These are phyloP conservation scores for Mesostigma viride DNA, from an alignment of 139 green algal genomes.

Conservation along the genomic window DNA sequence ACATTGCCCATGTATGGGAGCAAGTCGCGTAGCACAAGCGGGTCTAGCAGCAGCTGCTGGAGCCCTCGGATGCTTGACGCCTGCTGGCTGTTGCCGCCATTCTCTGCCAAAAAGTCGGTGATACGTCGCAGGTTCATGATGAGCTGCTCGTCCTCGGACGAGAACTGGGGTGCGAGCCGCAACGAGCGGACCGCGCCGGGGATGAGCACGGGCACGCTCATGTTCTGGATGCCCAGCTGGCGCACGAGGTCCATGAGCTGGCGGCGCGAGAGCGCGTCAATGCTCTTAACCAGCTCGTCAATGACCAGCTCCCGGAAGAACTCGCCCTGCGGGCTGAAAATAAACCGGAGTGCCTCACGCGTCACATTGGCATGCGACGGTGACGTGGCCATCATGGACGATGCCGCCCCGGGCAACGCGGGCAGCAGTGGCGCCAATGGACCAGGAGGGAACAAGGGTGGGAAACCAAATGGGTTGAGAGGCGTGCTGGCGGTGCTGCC, in stretches of 20 bases:
- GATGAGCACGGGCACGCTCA: slow-evolving; percentile 28
- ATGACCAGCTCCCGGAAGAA: slow-evolving; percentile 92
- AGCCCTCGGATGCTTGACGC: slow-evolving; percentile 24
- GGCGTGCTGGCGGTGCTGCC: slow-evolving; percentile 18
- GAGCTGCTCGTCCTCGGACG: slow-evolving; percentile 45
- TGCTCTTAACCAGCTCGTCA: slow-evolving; percentile 84
- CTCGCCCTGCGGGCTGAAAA: slow-evolving; percentile 61
- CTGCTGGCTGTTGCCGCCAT: slow-evolving; percentile 15
- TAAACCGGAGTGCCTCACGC: slow-evolving; percentile 48
- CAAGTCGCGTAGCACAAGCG: slow-evolving; percentile 48
- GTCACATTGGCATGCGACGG: not conserved
- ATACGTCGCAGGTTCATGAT: slow-evolving; percentile 66
- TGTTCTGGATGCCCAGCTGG: not conserved
- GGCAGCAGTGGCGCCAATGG: too few relatives aligned
- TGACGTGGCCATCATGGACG: not conserved
- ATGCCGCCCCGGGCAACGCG: too few relatives aligned
- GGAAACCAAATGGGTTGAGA: too few relatives aligned
- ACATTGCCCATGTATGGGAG: slow-evolving; percentile 67
- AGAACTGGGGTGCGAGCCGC: slow-evolving; percentile 49
- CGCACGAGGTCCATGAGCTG: slow-evolving; percentile 41
- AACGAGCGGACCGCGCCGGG: slow-evolving; percentile 35
- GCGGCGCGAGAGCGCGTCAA: slow-evolving; percentile 78
- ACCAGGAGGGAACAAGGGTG: too few relatives aligned
- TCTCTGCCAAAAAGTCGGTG: slow-evolving; percentile 44
- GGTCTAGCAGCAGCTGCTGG: too few relatives aligned